phyloP scores from a whole-genome alignment of 2,329 filamentous ascomycete genomes.

The Claviceps sp. region DNA sequence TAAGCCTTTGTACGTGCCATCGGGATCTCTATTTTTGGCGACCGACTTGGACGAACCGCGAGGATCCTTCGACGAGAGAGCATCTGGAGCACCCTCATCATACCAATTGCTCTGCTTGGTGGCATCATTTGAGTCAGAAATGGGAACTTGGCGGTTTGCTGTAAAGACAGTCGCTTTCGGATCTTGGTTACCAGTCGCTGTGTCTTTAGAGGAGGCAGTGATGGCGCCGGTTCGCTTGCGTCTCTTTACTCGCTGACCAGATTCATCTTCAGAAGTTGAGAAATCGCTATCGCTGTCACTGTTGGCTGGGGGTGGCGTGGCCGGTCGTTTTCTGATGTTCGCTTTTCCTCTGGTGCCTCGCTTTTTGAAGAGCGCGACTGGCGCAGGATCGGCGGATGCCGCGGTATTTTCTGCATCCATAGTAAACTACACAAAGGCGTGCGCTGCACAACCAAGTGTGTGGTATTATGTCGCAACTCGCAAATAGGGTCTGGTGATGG shows the following conservation, averaged over 20 bases:
- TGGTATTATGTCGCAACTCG: no score
- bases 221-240: constrained; percentile 55
- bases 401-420: constrained; percentile 3
- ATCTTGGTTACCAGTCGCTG: constrained; percentile 20
- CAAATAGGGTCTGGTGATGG: no score
- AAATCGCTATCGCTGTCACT: constrained; percentile 40
- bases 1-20: constrained; percentile 65
- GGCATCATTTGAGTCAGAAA: constrained; percentile 66
- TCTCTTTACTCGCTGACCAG: constrained; percentile 66
- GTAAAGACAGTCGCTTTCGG: constrained; percentile 40
- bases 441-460: not conserved
- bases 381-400: constrained; percentile 15
- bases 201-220: constrained; percentile 46
- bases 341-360: constrained; percentile 62
- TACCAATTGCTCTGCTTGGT: constrained; percentile 86
- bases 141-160: constrained; percentile 47
- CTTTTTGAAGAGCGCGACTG: constrained; percentile 72
- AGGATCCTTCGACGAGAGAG: constrained; percentile 36
- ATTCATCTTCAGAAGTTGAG: constrained; percentile 63
- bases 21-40: constrained; percentile 24
- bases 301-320: constrained; percentile 59
- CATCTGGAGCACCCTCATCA: constrained; percentile 51
- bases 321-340: constrained; percentile 67
- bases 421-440: not conserved
- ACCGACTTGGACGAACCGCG: constrained; percentile 40